Conservation (phyloP, 306 rosid genomes). For the Psophocarpus tetragonolobus region DNA sequence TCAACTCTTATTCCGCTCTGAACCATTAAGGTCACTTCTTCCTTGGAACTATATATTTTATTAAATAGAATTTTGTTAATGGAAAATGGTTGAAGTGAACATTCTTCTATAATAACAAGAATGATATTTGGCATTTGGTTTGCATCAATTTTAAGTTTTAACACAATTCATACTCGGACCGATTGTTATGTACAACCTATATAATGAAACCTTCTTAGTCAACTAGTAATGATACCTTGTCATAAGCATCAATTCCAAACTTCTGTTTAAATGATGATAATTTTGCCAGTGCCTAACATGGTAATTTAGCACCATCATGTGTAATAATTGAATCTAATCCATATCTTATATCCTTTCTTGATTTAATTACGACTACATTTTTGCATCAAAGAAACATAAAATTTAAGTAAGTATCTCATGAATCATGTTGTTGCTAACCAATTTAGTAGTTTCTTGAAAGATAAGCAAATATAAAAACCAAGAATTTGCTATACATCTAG, state of each 20-base stretch:
- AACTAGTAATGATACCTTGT: constrained; percentile 65
- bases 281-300: constrained; percentile 74
- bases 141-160: background rate
- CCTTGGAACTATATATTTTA: constrained; percentile 79
- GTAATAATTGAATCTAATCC: constrained; percentile 89
- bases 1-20: constrained; percentile 69
- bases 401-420: background rate
- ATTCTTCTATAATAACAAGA: background rate
- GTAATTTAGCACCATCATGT: constrained; percentile 78
- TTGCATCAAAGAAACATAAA: constrained; percentile 48
- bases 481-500: background rate
- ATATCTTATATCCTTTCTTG: constrained; percentile 86
- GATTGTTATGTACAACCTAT: background rate
- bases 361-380: constrained; percentile 80
- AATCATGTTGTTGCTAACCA: background rate
- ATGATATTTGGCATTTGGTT: constrained; percentile 17
- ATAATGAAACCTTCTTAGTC: too few species aligned
- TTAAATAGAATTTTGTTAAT: constrained; percentile 24
- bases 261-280: constrained; percentile 76
- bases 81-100: background rate
- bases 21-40: constrained; percentile 75
- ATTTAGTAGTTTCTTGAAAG: background rate
- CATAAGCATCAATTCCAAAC: constrained; percentile 69
- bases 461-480: background rate
- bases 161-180: background rate